Base-by-base conservation (phyloP, 345 rosid genomes). In the Eucalyptus cladocalyx region DNA sequence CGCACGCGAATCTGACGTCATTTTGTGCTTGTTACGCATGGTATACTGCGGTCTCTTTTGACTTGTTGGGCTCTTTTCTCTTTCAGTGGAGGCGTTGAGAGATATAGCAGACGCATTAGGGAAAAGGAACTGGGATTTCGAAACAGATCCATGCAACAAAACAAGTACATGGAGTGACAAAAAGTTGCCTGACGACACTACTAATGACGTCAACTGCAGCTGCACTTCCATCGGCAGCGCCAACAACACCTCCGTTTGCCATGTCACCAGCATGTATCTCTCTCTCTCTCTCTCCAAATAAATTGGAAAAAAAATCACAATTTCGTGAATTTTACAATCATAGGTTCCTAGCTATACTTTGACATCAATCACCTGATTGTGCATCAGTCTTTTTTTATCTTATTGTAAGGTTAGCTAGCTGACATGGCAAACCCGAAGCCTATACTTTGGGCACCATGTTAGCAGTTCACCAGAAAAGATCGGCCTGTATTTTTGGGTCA, bases 111-210 rank as follows among this genome's bases (percentile, higher is more conserved):
- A 12, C 0, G 3, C 4, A 0, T 11, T 60, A 28, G 67, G 32
- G 4, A 28, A 60, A 60, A 28, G 4, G 4, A 1, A 28, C 17
- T 60, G 8, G 67, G 8, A 28, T 60, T 60, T 60, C 17, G 0
- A 6, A 0, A 2, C 1, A 28, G 67, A 60, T 60, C 67, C 67
- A 28, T 60, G 67, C 8, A 12, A 0, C n/a, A 11, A 5, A 6
- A 14, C 30, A 30, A 4, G 32, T 12, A 2, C 1, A 60, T 60
- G 67, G 67, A 12, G 67, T 2, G 32, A 28, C 67, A 11, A 1
- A 0, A 5, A 10, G 6, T 2, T 6, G 32, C 32, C 0, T 28
- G 32, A 28, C 1, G 8, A 26, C 1, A 60, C 32, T 28, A 28
- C 4, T 12, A 26, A 60, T 7, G 67, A 12, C 32, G 67, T 60